Evolutionary conservation across 164 flowering plant species (phyloP).

Genomic region (Vitis rotundifolia): DNA sequence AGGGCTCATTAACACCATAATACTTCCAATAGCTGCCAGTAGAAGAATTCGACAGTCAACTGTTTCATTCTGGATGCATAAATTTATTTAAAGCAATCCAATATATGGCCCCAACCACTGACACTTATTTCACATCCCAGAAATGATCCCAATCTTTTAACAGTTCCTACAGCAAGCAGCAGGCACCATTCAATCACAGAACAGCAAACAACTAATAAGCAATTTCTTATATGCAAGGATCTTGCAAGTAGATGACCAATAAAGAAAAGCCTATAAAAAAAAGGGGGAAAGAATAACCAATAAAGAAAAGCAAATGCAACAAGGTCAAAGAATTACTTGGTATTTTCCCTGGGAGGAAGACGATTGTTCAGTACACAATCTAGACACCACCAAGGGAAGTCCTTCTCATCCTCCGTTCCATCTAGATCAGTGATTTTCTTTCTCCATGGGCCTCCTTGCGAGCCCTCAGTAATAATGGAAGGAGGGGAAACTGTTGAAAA

Average conservation of each 20-base stretch:
- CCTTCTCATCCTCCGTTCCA: constrained; percentile 96
- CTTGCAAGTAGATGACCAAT: neutral
- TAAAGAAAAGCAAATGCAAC: neutral
- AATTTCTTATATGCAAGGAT: neutral
- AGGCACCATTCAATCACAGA: neutral
- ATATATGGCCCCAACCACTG: no score
- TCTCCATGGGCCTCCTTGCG: constrained; percentile 98
- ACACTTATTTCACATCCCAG: no score
- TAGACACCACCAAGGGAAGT: constrained; percentile 94
- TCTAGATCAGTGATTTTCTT: constrained; percentile 88
- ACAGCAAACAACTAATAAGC: neutral
- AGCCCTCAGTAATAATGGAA: constrained; percentile 95
- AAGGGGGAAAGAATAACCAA: neutral
- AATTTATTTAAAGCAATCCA: no score
- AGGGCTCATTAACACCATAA: neutral
- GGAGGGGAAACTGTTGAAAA: constrained; percentile 84
- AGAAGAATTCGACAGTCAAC: no score
- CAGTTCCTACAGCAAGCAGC: neutral
- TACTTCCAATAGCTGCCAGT: no score
- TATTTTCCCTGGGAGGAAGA: constrained; percentile 87
- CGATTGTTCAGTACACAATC: constrained; percentile 89
- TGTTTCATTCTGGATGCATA: no score
- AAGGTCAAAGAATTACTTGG: constrained; percentile 58
- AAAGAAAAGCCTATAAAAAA: neutral
- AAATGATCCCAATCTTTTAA: no score